Evolutionary conservation across 768 basidiomycete species (phyloP).

Genomic region (Tricholoma hemisulphureum): DNA sequence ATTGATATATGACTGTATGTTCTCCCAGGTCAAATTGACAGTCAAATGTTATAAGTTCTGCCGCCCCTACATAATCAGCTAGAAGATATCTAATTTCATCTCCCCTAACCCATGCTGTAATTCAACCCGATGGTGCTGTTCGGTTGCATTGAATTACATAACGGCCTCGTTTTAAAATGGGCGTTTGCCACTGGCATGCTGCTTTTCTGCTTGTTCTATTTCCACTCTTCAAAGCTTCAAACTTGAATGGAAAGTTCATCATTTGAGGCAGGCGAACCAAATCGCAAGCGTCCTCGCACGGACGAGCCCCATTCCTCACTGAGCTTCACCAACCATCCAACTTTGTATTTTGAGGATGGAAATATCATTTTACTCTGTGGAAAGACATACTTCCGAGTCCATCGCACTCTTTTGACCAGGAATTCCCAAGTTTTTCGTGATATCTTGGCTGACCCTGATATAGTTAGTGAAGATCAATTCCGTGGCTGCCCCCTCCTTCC

Average conservation of each 20-base stretch:
- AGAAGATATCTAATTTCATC: no score
- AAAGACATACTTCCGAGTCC: neutral
- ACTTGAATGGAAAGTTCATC: neutral
- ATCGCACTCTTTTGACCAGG: neutral
- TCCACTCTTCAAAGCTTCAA: neutral
- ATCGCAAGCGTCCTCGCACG: constrained; percentile 1
- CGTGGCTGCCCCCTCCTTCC: neutral
- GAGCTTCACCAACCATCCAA: neutral
- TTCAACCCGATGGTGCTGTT: neutral
- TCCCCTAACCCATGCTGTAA: no score
- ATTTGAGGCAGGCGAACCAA: neutral
- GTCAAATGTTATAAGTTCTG: no score
- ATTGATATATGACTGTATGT: no score
- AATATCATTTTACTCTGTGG: neutral
- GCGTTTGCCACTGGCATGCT: no score
- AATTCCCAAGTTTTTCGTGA: neutral
- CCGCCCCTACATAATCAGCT: no score
- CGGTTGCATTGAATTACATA: neutral
- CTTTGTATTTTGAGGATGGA: neutral
- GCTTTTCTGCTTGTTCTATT: no score
- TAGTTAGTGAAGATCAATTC: neutral
- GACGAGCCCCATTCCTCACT: neutral
- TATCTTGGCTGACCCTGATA: neutral
- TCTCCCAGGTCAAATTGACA: no score
- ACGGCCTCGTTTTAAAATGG: neutral